Percentiles rank a stretch among this genome's conserved stretches.
Evolutionary conservation across 1,139 yeast species (phyloP).

Genomic region (Protomyces inouyei): DNA sequence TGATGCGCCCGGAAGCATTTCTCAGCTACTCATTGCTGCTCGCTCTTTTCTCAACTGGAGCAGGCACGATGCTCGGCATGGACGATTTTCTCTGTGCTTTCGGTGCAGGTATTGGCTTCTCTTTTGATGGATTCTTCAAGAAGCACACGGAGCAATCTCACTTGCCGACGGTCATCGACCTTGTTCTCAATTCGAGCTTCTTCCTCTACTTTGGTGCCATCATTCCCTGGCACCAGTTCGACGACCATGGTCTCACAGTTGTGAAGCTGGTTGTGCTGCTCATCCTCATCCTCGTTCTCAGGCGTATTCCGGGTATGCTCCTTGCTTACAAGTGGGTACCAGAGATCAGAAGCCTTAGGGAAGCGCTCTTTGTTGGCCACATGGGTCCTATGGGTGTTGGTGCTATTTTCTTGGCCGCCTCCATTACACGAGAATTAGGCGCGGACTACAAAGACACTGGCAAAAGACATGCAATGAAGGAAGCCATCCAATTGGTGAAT

Average conservation of each 20-base stretch:
- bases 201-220: constrained; percentile 25
- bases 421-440: constrained; percentile 9
- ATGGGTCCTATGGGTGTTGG: constrained; percentile 27
- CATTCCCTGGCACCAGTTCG: constrained; percentile 15
- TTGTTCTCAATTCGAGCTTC: constrained; percentile 19
- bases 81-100: constrained; percentile 18
- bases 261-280: constrained; percentile 16
- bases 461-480: not conserved
- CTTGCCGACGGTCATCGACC: constrained; percentile 13
- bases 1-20: constrained; percentile 23
- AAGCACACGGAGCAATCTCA: constrained; percentile 13
- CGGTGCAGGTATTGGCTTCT: constrained; percentile 22
- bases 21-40: constrained; percentile 16
- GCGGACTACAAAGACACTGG: not conserved
- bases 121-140: constrained; percentile 19
- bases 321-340: constrained; percentile 6
- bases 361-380: constrained; percentile 23
- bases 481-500: constrained; percentile 2
- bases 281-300: constrained; percentile 2
- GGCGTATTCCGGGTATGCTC: constrained; percentile 10
- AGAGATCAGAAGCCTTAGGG: constrained; percentile 13
- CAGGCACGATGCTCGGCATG: constrained; percentile 20
- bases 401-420: constrained; percentile 12
- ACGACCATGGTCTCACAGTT: constrained; percentile 3
- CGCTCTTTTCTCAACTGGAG: constrained; percentile 15